phyloP scores from a whole-genome alignment of 75 land plant species.

The Sequoia sempervirens region DNA sequence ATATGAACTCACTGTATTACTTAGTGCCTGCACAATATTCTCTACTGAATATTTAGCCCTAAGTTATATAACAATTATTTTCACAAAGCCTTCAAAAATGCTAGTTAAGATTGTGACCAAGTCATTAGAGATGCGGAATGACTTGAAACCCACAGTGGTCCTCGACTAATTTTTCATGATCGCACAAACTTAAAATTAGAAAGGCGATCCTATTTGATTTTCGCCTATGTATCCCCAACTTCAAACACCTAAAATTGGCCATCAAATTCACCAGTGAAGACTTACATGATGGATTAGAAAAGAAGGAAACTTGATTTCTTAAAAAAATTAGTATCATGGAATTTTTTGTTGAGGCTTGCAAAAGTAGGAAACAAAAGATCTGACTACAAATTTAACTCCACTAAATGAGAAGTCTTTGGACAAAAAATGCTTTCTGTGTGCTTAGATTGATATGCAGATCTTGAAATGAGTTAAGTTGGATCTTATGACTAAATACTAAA shows the following conservation, averaged over 20 bases:
- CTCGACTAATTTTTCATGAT: background rate
- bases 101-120: background rate
- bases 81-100: background rate
- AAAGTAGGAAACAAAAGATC: background rate
- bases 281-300: background rate
- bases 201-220: background rate
- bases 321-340: background rate
- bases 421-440: background rate
- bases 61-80: background rate
- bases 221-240: background rate
- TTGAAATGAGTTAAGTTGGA: background rate
- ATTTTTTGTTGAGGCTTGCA: background rate
- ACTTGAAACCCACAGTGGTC: background rate
- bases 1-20: background rate
- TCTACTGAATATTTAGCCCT: background rate
- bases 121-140: background rate
- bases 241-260: background rate
- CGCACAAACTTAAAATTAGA: background rate
- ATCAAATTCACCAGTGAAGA: background rate
- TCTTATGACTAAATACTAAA: background rate
- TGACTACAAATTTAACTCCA: background rate
- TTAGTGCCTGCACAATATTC: background rate
- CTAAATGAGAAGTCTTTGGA: background rate
- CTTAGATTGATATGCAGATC: background rate
- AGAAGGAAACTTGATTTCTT: background rate